These are phyloP conservation scores for Lecanicillium sp. DNA, from an alignment of 2,329 filamentous ascomycete genomes.

Conservation along the genomic window DNA sequence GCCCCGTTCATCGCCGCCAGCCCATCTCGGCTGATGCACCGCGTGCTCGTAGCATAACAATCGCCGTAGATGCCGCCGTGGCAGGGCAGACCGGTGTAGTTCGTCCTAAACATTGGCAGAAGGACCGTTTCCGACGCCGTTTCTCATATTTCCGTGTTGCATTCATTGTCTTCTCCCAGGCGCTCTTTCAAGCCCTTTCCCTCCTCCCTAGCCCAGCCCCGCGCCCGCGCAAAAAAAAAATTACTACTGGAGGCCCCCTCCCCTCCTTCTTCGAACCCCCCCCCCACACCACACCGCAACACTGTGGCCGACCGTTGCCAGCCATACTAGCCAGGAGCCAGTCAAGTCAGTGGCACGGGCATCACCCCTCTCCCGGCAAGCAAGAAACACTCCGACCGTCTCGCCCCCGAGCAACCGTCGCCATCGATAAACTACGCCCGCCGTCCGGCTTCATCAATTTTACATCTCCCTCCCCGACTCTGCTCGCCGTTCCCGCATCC, in stretches of 20 bases:
- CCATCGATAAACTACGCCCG: not conserved
- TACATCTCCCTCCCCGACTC: not conserved
- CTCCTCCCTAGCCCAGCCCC: not conserved
- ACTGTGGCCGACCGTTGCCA: constrained; percentile 11
- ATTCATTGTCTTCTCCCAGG: not conserved
- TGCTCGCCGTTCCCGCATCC: not conserved
- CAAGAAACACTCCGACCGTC: not conserved
- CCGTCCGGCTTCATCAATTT: not conserved
- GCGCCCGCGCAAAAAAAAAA: not conserved
- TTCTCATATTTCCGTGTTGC: too few relatives aligned
- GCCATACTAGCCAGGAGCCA: constrained; percentile 7
- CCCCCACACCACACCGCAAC: constrained; percentile 12
- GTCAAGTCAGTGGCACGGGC: constrained; percentile 10
- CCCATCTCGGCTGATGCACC: too few relatives aligned
- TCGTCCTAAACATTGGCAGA: too few relatives aligned
- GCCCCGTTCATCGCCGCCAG: too few relatives aligned
- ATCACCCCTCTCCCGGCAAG: constrained; percentile 10
- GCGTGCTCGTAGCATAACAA: too few relatives aligned
- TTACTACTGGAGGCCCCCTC: not conserved
- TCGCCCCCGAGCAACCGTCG: not conserved
- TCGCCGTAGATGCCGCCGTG: too few relatives aligned
- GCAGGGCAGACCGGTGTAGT: too few relatives aligned
- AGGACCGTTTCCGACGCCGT: too few relatives aligned
- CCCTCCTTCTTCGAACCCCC: not conserved
- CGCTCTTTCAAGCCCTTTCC: not conserved